phyloP scores from a whole-genome alignment of 371 early-diverging fungal genomes.

The Umbelopsis sp. region DNA sequence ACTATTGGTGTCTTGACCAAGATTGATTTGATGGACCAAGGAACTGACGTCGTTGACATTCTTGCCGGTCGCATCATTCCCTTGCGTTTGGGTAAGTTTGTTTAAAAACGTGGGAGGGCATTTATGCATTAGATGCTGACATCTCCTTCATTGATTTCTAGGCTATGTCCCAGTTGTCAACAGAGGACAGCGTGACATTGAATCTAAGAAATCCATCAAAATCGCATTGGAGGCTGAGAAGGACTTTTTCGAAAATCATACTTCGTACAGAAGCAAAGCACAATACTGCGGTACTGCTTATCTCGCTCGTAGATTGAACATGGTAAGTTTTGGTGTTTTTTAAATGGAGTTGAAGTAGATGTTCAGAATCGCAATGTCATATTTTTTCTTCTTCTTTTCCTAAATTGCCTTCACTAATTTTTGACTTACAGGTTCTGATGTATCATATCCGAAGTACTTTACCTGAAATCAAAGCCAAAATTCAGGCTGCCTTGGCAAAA shows the following conservation, averaged over 20 bases:
- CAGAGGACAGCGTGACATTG: slow-evolving; percentile 97
- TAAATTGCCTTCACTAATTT: neutral
- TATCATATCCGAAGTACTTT: slow-evolving; percentile 96
- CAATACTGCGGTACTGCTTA: slow-evolving; percentile 99
- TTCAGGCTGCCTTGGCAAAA: slow-evolving; percentile 80
- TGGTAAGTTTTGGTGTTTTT: slow-evolving; percentile 51
- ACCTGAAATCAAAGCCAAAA: slow-evolving; percentile 97
- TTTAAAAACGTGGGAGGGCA: neutral
- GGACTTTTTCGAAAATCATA: slow-evolving; percentile 92
- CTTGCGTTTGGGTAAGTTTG: slow-evolving; percentile 76
- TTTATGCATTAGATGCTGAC: neutral
- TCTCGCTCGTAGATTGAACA: slow-evolving; percentile 93
- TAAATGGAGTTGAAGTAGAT: slow-evolving; percentile 19
- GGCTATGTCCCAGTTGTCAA: slow-evolving; percentile 96
- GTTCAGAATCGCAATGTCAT: neutral
- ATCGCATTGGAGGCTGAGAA: slow-evolving; percentile 90
- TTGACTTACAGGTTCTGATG: slow-evolving; percentile 82
- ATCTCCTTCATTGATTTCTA: slow-evolving; percentile 20
- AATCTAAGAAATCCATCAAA: slow-evolving; percentile 85
- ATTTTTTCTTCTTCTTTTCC: neutral
- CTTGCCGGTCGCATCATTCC: slow-evolving; percentile 97
- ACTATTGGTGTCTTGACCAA: slow-evolving; percentile 99
- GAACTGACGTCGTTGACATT: slow-evolving; percentile 99
- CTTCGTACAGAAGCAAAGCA: slow-evolving; percentile 92
- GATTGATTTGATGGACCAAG: slow-evolving; percentile 99